Evolutionary conservation across 2,329 filamentous ascomycete species (phyloP).

Genomic region (Penicillium glabrum): DNA sequence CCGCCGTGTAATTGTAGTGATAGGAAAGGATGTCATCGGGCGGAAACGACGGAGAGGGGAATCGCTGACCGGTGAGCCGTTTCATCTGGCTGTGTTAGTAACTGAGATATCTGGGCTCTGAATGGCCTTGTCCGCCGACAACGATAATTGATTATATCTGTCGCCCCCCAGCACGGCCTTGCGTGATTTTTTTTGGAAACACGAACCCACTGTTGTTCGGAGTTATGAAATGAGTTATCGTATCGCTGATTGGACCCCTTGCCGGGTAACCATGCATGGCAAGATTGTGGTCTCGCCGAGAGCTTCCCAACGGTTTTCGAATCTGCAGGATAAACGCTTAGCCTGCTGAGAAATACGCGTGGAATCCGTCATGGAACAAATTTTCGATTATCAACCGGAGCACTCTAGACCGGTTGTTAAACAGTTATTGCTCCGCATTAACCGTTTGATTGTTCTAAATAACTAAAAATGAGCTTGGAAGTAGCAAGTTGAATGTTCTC

Average conservation of each 20-base stretch:
- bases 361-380: constrained; percentile 5
- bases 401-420: neutral
- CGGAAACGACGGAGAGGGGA: constrained; percentile 3
- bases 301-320: constrained; percentile 8
- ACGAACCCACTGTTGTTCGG: neutral
- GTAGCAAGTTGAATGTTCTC: too few relatives aligned
- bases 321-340: constrained; percentile 4
- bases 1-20: neutral
- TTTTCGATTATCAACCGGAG: neutral
- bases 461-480: too few relatives aligned
- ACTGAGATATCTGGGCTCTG: constrained; percentile 6
- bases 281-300: neutral
- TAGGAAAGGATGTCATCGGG: constrained; percentile 3
- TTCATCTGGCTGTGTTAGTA: constrained; percentile 7
- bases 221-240: neutral
- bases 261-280: neutral
- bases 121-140: constrained; percentile 18
- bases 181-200: neutral
- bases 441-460: neutral
- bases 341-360: constrained; percentile 13
- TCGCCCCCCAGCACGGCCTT: neutral
- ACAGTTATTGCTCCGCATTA: neutral
- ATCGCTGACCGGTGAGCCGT: neutral
- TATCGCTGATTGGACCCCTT: neutral
- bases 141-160: neutral